Base-by-base conservation (phyloP, 306 rosid species). In the Prunus dulcis region DNA sequence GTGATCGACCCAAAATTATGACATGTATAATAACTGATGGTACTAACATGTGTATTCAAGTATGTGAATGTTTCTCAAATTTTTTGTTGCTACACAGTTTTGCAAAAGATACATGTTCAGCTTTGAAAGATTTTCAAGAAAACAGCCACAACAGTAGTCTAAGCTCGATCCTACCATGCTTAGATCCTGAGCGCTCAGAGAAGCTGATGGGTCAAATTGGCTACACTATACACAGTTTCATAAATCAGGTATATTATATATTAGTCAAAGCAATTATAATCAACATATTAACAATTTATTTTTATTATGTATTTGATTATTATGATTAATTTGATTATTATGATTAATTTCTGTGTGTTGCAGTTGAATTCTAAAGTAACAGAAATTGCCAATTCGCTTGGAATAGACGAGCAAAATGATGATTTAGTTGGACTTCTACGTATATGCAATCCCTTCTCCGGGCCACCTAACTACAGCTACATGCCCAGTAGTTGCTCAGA, bases 401-500 rank as follows among this genome's bases (percentile, higher is more conserved):
- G 90, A 78, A 64, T 88, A 43, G 77, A 73, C 12, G 74, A 62
- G 65, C 47, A 82, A 47, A 77, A 77, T 70, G 86, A 80, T 61
- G 76, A 64, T 17, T 8, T 47, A 56, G 49, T 77, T 14, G 89
- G 84, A 50, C 3, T 72, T 73, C 27, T 66, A 41, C 68, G 80
- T 76, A 78, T 91, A 62, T 91, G 97, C 76, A 87, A 88, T 72
- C 97, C 94, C 80, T 91, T 91, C 76, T 67, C 88, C 0, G 84
- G 75, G 41, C 78, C 86, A 76, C 92, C 93, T 55, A 64, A 88
- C 50, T 86, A 69, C 76, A 82, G 45, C 71, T 91, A 88, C 65
- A 69, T 49, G 74, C 89, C 97, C n/a, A 30, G 79, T 3, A 71
- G 51, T 28, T 91, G 93, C 77, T 73, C 85, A 41, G 63, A 60